These are phyloP conservation scores for Colletotrichum sp. DNA, from an alignment of 2,329 filamentous ascomycete genomes.

Conservation along the genomic window DNA sequence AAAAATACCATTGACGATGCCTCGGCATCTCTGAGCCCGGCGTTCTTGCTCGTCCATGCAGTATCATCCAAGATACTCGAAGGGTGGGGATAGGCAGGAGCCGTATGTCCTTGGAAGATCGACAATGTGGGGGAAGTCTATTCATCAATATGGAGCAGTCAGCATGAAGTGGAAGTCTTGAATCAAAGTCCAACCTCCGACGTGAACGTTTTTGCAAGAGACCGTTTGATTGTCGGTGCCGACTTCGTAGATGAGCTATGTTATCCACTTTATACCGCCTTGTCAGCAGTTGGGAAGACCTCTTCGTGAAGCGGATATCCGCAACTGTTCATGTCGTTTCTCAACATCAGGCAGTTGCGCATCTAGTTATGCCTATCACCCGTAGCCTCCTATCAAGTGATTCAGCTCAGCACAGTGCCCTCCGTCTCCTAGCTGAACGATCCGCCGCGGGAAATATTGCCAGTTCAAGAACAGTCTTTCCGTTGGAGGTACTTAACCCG, in stretches of 20 bases:
- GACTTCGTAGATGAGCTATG: not conserved
- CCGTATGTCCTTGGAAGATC: not conserved
- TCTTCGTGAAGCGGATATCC: not conserved
- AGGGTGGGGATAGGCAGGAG: not conserved
- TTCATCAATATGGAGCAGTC: not conserved
- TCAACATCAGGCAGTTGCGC: not conserved
- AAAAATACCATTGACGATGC: not conserved
- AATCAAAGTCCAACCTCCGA: not conserved
- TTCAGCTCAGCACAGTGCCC: not conserved
- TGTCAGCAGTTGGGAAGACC: not conserved
- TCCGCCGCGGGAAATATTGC: not conserved
- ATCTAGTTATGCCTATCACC: not conserved
- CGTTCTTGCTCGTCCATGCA: too few species aligned
- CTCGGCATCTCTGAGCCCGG: not conserved
- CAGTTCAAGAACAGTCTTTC: not conserved
- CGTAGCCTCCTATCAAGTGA: rapidly evolving
- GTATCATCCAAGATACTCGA: not conserved
- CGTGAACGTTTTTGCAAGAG: too few species aligned
- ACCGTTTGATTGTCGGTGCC: not conserved
- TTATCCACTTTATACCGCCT: not conserved
- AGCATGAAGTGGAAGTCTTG: not conserved
- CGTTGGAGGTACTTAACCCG: not conserved
- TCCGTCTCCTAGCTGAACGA: not conserved
- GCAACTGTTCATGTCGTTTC: not conserved
- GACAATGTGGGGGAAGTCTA: too few species aligned